Evolutionary conservation across 768 basidiomycete genomes (phyloP), one percentile per base, ranked within the genome.

Genomic region (Lactarius evosmus): DNA sequence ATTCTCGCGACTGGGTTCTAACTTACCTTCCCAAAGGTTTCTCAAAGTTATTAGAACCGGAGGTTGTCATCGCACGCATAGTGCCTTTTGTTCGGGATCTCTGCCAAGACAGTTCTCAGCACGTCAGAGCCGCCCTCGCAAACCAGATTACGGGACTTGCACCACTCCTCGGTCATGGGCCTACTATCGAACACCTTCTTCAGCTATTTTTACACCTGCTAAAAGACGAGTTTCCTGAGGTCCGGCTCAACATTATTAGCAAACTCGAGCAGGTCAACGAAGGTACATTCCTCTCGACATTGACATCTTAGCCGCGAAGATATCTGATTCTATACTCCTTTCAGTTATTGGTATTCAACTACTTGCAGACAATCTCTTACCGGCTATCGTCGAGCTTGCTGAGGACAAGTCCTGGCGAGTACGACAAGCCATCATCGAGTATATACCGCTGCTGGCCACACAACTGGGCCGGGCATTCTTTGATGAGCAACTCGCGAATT

Each of bases 401-500:
- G 96, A 98, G 75, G 97, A 99, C 80, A 99, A 98, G 75, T 97
- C 97, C 65, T 99, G 97, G 97, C 90, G 97, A 32, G 96, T 99
- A 22, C 89, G 97, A 69, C 97, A 99, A 76, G 97, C 97, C 8
- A 98, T 99, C 78, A 99, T 99, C 76, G 97, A 98, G 76, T 98
- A 99, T 78, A 91, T 99, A 70, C 97, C 97, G n/a, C 85, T 98
- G 25, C 88, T 99, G 52, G 95, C 97, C 49, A 95, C 89, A n/a
- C 97, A 99, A 74, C 84, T 99, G 61, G 97, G 97, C 59, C 93
- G 93, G 70, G 81, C 88, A 30, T 98, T 98, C 79, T 99, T 99
- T 74, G 95, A 99, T 75, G 97, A 98, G 71, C 93, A 96, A 74
- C 85, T 99, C 50, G 93, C 91, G 30, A 94, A 91, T 71, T 80